Evolutionary conservation across 2,329 filamentous ascomycete genomes (phyloP).

Genomic region (Colletotrichum sp.): DNA sequence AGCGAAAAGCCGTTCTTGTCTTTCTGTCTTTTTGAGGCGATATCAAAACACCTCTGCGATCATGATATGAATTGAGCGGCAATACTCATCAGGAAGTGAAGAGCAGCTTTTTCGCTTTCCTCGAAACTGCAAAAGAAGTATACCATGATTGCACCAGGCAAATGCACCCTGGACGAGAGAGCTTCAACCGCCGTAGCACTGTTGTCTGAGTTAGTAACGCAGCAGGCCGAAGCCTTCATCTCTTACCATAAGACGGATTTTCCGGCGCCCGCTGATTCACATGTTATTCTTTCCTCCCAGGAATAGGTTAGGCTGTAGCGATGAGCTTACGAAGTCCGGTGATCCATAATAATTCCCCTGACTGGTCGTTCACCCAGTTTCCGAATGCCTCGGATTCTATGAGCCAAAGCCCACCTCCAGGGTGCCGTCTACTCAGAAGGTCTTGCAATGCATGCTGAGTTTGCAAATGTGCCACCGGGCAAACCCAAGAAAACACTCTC

Average conservation of each 20-base stretch:
- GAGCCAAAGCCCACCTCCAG: accelerated
- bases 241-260: too few relatives aligned
- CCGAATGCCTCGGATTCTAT: accelerated
- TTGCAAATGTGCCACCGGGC: not conserved
- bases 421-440: accelerated
- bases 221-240: too few relatives aligned
- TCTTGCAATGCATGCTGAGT: accelerated
- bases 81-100: not conserved
- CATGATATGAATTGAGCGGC: not conserved
- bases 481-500: not conserved
- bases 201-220: too few relatives aligned
- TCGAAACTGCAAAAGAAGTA: not conserved
- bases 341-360: not conserved
- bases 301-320: too few relatives aligned
- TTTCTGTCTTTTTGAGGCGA: not conserved
- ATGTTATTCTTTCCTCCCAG: too few relatives aligned
- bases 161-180: too few relatives aligned
- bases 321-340: not conserved
- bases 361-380: too few relatives aligned
- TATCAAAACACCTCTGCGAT: not conserved
- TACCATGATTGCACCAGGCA: too few relatives aligned
- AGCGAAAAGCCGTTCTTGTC: not conserved
- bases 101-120: not conserved
- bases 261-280: not conserved
- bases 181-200: too few relatives aligned